Percentiles rank a stretch among this genome's conserved stretches.
phyloP scores from a whole-genome alignment of 148 eudicot species.

The Camellia granthamiana region DNA sequence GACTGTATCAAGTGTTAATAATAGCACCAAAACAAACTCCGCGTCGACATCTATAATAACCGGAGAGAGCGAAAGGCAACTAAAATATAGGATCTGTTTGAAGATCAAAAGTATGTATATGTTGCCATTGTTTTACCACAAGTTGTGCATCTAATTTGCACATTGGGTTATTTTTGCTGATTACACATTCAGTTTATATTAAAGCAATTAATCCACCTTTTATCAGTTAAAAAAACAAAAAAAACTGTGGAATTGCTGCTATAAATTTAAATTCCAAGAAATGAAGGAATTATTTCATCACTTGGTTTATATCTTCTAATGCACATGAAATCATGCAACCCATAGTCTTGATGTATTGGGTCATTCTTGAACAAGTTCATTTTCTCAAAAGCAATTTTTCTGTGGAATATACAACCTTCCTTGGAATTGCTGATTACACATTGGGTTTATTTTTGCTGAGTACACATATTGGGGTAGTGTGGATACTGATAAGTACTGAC shows the following conservation, averaged over 20 bases:
- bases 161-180: not conserved
- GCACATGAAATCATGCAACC: not conserved
- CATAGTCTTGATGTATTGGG: not conserved
- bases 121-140: not conserved
- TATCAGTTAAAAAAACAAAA: not conserved
- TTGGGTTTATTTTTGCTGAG: no score
- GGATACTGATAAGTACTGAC: no score
- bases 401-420: not conserved
- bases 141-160: not conserved
- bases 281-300: not conserved
- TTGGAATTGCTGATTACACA: no score
- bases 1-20: not conserved
- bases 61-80: not conserved
- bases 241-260: not conserved
- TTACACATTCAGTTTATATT: not conserved
- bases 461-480: no score
- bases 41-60: not conserved
- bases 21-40: not conserved
- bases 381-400: slow-evolving; percentile 1
- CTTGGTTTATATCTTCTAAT: not conserved
- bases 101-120: not conserved
- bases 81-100: not conserved
- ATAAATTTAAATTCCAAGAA: not conserved
- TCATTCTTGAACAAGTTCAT: not conserved
- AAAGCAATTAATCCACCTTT: not conserved